phyloP scores from a whole-genome alignment of 805 yeast species.

The Hanseniaspora occidentalis region DNA sequence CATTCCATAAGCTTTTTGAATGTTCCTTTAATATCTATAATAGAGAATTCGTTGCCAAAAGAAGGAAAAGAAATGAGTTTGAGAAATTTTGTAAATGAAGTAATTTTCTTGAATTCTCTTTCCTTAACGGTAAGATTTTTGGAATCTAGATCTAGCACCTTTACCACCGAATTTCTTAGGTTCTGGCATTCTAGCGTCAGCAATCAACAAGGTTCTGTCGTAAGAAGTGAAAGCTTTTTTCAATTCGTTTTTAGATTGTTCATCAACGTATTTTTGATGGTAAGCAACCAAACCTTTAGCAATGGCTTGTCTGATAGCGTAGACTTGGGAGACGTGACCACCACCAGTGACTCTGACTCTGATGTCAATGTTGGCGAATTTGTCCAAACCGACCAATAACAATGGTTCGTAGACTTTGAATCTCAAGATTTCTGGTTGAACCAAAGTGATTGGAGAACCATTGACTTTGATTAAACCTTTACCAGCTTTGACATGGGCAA shows the following conservation, averaged over 20 bases:
- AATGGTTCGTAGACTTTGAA: conserved; percentile 99
- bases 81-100: background rate
- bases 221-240: conserved; percentile 94
- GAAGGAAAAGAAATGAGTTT: background rate
- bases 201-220: conserved; percentile 99
- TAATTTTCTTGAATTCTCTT: background rate
- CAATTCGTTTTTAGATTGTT: conserved; percentile 98
- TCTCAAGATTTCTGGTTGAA: conserved; percentile 97
- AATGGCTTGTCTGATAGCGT: conserved; percentile 99
- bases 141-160: conserved; percentile 99
- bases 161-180: conserved; percentile 99
- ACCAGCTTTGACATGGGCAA: conserved; percentile 99
- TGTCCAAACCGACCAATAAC: conserved; percentile 95
- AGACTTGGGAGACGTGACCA: conserved; percentile 99
- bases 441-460: conserved; percentile 98
- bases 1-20: too few relatives aligned
- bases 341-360: conserved; percentile 99
- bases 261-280: conserved; percentile 99
- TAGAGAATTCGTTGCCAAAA: too few relatives aligned
- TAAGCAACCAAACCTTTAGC: conserved; percentile 99
- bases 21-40: too few relatives aligned
- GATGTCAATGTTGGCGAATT: conserved; percentile 95
- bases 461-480: conserved; percentile 98
- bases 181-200: conserved; percentile 99
- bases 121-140: conserved; percentile 97